These are phyloP conservation scores for Globisporangium radiosum DNA, from an alignment of 352 stramenopile species.

Conservation along the genomic window DNA sequence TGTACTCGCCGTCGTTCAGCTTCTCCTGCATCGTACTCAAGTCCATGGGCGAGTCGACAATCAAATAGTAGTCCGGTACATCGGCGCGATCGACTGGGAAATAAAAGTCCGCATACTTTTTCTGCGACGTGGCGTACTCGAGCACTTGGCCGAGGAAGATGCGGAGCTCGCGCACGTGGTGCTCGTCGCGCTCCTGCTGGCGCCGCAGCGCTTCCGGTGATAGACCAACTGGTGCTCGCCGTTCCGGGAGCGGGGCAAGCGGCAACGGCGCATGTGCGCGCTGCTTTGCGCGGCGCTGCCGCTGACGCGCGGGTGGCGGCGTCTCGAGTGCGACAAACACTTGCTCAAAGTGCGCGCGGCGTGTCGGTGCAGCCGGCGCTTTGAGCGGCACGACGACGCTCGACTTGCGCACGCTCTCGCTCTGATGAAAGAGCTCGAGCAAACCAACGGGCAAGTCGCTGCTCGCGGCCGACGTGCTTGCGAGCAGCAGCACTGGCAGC, in stretches of 20 bases:
- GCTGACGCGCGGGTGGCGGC: slow-evolving; percentile 30
- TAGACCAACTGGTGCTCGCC: slow-evolving; percentile 15
- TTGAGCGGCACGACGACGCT: slow-evolving; percentile 42
- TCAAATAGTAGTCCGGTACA: slow-evolving; percentile 87
- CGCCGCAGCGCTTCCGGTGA: slow-evolving; percentile 33
- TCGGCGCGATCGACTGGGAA: slow-evolving; percentile 63
- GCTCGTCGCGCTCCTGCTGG: slow-evolving; percentile 65
- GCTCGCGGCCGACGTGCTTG: slow-evolving; percentile 41
- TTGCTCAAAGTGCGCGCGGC: slow-evolving; percentile 54
- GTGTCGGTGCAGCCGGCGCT: slow-evolving; percentile 18
- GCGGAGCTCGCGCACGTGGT: slow-evolving; percentile 81
- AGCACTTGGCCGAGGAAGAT: slow-evolving; percentile 85
- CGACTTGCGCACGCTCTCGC: slow-evolving; percentile 30
- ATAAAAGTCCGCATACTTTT: slow-evolving; percentile 60
- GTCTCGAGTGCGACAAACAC: slow-evolving; percentile 50
- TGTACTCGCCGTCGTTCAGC: slow-evolving; percentile 87
- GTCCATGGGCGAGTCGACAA: slow-evolving; percentile 86
- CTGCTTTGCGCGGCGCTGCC: slow-evolving; percentile 13
- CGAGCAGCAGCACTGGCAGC: slow-evolving; percentile 73
- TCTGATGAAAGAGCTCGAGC: slow-evolving; percentile 49
- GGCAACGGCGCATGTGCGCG: slow-evolving; percentile 42
- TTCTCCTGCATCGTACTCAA: slow-evolving; percentile 86
- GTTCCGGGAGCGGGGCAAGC: slow-evolving; percentile 36
- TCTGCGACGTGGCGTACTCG: slow-evolving; percentile 73
- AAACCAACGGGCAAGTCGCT: slow-evolving; percentile 40